Evolutionary conservation across 176 grass and related monocot genomes (phyloP).

Genomic region (Saccharum officinarum): DNA sequence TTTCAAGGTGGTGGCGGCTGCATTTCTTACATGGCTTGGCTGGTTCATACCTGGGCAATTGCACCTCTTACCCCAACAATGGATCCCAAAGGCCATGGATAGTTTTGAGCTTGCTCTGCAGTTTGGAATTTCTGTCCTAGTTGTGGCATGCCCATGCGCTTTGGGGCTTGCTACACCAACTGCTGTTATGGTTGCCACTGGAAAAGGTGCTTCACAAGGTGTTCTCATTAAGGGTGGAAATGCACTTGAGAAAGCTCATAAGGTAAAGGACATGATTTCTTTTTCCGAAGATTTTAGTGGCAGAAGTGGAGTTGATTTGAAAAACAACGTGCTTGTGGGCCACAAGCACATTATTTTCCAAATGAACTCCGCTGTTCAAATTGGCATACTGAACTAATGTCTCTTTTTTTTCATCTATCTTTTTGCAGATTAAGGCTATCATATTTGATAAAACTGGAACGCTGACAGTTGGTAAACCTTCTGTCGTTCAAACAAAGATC

Average conservation of each 20-base stretch:
- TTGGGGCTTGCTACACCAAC: constrained; percentile 96
- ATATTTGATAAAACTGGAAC: constrained; percentile 99
- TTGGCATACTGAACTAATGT: constrained; percentile 3
- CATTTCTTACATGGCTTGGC: constrained; percentile 88
- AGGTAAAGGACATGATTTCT: constrained; percentile 47
- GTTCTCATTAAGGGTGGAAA: constrained; percentile 97
- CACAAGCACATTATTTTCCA: not conserved
- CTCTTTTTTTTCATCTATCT: constrained; percentile 8
- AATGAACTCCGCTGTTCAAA: constrained; percentile 9
- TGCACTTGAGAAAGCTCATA: constrained; percentile 97
- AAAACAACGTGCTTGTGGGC: not conserved
- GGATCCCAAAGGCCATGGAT: constrained; percentile 95
- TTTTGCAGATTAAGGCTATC: constrained; percentile 75
- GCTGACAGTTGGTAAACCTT: constrained; percentile 85
- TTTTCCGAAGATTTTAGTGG: not conserved
- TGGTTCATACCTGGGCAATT: constrained; percentile 81
- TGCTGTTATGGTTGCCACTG: constrained; percentile 99
- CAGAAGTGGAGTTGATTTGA: not conserved
- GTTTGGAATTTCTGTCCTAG: constrained; percentile 97
- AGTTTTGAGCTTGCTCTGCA: constrained; percentile 96
- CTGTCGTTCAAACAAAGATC: constrained; percentile 82
- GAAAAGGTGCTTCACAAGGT: constrained; percentile 95
- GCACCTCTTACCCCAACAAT: constrained; percentile 67
- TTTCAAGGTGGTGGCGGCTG: constrained; percentile 71
- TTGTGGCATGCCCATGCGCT: constrained; percentile 94